A percentile compares a stretch with the other conserved stretches of the same genome.
phyloP scores from a whole-genome alignment of 805 yeast genomes.

The Zygotorulaspora sp. region DNA sequence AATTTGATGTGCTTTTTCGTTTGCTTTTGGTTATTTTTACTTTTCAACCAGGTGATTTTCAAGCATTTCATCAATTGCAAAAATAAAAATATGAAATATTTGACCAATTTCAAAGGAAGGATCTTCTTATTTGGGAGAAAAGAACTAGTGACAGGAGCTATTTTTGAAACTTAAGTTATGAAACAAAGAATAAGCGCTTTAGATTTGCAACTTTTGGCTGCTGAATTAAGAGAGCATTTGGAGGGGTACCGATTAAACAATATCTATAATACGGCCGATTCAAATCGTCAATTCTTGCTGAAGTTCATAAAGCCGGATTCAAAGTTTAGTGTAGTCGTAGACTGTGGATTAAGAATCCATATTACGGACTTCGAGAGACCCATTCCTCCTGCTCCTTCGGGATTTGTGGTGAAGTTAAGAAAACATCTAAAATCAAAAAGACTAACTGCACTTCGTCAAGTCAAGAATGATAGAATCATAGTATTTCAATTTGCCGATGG shows the following conservation, averaged over 20 bases:
- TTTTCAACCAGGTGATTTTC: no score
- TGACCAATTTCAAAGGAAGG: neutral
- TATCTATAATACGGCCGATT: constrained; percentile 73
- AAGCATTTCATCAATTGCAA: no score
- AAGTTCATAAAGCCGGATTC: constrained; percentile 83
- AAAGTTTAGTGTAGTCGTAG: constrained; percentile 68
- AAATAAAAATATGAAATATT: no score
- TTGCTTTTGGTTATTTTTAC: no score
- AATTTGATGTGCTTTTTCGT: no score
- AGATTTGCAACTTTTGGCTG: constrained; percentile 67
- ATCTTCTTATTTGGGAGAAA: neutral
- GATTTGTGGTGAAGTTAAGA: constrained; percentile 78
- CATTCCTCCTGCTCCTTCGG: constrained; percentile 75
- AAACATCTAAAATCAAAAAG: constrained; percentile 81
- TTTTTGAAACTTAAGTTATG: no score
- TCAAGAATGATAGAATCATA: constrained; percentile 76
- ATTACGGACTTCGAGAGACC: constrained; percentile 77
- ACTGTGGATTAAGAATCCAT: constrained; percentile 81
- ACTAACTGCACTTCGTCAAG: constrained; percentile 64
- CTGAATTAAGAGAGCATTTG: constrained; percentile 57
- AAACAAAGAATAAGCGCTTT: constrained; percentile 84
- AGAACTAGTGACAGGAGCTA: no score
- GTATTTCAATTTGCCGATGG: constrained; percentile 87
- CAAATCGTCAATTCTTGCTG: constrained; percentile 66
- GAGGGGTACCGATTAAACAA: constrained; percentile 72